Conservation (phyloP, 345 rosid genomes). For the Sisymbrium irio region DNA sequence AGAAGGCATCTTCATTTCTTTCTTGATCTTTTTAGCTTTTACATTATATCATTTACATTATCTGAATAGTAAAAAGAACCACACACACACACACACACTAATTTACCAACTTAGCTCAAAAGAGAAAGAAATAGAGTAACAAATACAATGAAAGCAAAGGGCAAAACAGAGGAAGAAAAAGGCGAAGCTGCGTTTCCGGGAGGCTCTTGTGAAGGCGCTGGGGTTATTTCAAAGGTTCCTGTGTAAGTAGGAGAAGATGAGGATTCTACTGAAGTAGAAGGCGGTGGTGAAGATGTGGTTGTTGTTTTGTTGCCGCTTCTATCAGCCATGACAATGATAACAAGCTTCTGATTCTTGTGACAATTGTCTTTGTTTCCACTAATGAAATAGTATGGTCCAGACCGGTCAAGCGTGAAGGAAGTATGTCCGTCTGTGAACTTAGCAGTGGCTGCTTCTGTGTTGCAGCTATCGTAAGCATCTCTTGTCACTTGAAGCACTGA, state of each 20-base stretch:
- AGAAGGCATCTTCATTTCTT: background rate
- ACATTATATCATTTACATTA: slow-evolving; percentile 9
- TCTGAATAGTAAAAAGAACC: background rate
- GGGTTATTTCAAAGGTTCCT: slow-evolving; percentile 36
- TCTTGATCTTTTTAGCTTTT: background rate
- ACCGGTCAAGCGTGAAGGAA: slow-evolving; percentile 44
- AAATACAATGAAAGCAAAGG: background rate
- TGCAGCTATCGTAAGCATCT: slow-evolving; percentile 53
- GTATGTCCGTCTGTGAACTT: slow-evolving; percentile 54
- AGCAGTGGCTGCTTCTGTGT: slow-evolving; percentile 25
- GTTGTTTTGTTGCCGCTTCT: slow-evolving; percentile 39
- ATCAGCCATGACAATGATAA: slow-evolving; percentile 51
- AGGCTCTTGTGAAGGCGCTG: slow-evolving; percentile 33
- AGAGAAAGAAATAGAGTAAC: background rate
- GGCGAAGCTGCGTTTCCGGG: slow-evolving; percentile 40
- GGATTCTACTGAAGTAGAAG: slow-evolving; percentile 38
- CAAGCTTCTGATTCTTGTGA: slow-evolving; percentile 53
- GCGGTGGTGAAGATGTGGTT: slow-evolving; percentile 12
- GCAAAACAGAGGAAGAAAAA: slow-evolving; percentile 16
- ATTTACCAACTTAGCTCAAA: slow-evolving; percentile 9
- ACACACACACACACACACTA: background rate
- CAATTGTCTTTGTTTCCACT: slow-evolving; percentile 67
- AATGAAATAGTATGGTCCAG: slow-evolving; percentile 61
- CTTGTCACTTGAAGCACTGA: slow-evolving; percentile 55
- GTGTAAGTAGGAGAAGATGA: slow-evolving; percentile 39